Base-by-base conservation (phyloP, 257 asterid species). In the Forsythia viridissima region DNA sequence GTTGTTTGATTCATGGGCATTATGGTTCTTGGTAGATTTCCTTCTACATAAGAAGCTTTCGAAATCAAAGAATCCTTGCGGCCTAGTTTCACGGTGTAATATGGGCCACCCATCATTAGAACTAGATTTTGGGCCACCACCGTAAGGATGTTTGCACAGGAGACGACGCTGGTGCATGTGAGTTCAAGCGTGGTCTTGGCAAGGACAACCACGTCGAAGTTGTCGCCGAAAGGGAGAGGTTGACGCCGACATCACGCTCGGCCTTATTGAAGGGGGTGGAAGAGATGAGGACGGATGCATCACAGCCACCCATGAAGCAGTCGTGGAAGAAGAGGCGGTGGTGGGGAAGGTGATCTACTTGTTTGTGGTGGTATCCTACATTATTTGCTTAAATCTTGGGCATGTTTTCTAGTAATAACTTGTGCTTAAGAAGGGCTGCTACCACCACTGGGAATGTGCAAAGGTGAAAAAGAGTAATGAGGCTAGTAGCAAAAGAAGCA, bases 281-380 rank as follows among this genome's bases (percentile, higher is more conserved):
- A 84, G 98, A 82, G 77, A 94, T 52, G 77, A 94, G 89, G 12
- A 89, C 87, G 82, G 98, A 94, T 80, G 93, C 97, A 84, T 94
- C 98, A 90, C 97, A 90, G 82, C 98, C 98, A 13, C 77, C 57
- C 80, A 89, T 88, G 90, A 92, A 85, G 87, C 93, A 90, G 87
- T 94, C 98, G 83, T 94, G 98, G 89, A 94, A 91, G 91, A 92
- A 91, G 83, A 94, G 88, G 80, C 98, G 98, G 97, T 94, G 85
- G 98, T 94, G 65, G 98, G 98, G 76, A 97, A 90, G 69, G 75
- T 84, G 89, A 94, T 91, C 88, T 94, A 98, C 74, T 94, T 94
- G 91, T 87, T 85, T 55, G 89, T 90, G 81, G 97, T 90, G 43
- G 91, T 85, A 38, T 91, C 90, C 73, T 90, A 82, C 83, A 92